Evolutionary conservation across 2,329 filamentous ascomycete genomes (phyloP), one percentile per base, ranked within the genome.

Genomic region (Colletotrichum echinochloae): DNA sequence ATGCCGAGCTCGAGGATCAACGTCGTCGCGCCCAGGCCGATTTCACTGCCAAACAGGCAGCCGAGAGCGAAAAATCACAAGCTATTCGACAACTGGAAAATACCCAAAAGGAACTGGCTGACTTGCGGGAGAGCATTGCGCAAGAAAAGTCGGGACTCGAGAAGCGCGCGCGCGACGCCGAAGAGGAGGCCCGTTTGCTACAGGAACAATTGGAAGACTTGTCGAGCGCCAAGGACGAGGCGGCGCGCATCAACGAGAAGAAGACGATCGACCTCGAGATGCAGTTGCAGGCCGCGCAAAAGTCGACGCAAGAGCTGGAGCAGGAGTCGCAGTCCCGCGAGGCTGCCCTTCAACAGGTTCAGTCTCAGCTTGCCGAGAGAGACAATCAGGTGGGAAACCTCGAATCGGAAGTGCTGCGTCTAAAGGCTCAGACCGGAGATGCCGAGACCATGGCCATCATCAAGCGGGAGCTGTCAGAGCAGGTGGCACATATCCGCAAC

Each of bases 361-460:
- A 96, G 78, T 85, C 89, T 23, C 89, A 90, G 76, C 80, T 97
- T 3, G 83, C 87, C 0, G 87, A 92, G 66, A 90, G 89, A 72
- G 94, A 97, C 74, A 85, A 84, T 1, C 86, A 91, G n/a, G 87
- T 92, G 49, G 94, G 91, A 0, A 83, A 89, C 16, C 82, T 98
- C 12, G 95, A 98, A 81, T 90, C 92, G 0, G 94, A 98, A 64
- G 89, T 98, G 11, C 82, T 98, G 63, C 88, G 91, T 39, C 83
- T 97, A 6, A 98, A 95, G 78, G 93, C 95, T 0, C 93, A 96
- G 76, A 93, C 93, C 2, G 94, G 92, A 12, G 95, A 98, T 78
- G 90, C 90, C 0, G 95, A 98, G 74, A 96, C 94, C 0, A 87
- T 98, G 76, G 89, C 87, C 6, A 89, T 98, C 41, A 92, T 99